These are phyloP conservation scores for Acrocalymma vagum DNA, from an alignment of 2,329 filamentous ascomycete genomes.

Conservation along the genomic window DNA sequence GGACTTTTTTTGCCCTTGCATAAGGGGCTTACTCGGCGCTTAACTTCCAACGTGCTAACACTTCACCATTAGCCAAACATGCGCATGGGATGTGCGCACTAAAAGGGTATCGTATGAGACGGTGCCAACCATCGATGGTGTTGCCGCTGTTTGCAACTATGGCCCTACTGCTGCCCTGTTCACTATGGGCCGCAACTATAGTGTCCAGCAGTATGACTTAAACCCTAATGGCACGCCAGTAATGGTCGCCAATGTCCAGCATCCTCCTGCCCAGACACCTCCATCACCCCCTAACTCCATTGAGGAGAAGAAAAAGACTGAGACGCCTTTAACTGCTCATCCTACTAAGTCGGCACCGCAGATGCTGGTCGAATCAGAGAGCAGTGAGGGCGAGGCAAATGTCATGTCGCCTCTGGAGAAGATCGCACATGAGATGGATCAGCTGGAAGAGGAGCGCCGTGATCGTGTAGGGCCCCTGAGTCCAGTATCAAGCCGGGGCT, in stretches of 20 bases:
- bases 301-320: conserved; percentile 69
- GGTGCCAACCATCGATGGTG: conserved; percentile 83
- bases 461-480: conserved; percentile 73
- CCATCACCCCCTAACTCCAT: conserved; percentile 85
- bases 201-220: conserved; percentile 93
- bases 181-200: conserved; percentile 86
- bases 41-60: conserved; percentile 30
- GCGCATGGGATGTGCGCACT: conserved; percentile 97
- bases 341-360: conserved; percentile 38
- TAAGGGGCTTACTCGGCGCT: conserved; percentile 21
- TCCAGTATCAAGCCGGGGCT: conserved; percentile 73
- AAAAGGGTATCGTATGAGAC: conserved; percentile 92
- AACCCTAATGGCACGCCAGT: conserved; percentile 73
- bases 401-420: conserved; percentile 76
- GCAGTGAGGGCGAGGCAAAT: conserved; percentile 69
- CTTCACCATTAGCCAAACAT: conserved; percentile 71
- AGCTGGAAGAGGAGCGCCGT: conserved; percentile 66
- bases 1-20: conserved; percentile 13
- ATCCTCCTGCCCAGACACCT: conserved; percentile 79
- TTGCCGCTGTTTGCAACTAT: conserved; percentile 85
- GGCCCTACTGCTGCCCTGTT: conserved; percentile 92
- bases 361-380: conserved; percentile 65
- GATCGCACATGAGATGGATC: conserved; percentile 75
- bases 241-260: conserved; percentile 88
- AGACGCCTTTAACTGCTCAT: conserved; percentile 40